Conservation (phyloP, 1,139 yeast genomes). For the Yamadazyma friedrichii region DNA sequence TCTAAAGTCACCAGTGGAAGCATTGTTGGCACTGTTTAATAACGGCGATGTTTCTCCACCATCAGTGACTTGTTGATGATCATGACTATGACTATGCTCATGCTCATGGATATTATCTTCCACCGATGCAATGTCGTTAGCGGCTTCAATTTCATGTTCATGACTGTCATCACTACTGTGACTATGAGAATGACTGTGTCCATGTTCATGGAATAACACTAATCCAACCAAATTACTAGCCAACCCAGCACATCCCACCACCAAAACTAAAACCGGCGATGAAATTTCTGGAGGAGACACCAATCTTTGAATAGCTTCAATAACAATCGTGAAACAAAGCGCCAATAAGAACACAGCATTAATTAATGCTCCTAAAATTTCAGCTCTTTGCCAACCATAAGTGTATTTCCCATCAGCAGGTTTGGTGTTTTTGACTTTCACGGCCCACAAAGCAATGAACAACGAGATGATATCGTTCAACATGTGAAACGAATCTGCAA, state of each 20-base stretch:
- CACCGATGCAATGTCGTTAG: constrained; percentile 30
- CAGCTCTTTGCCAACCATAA: constrained; percentile 97
- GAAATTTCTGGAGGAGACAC: constrained; percentile 75
- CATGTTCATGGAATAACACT: constrained; percentile 88
- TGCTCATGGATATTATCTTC: constrained; percentile 44
- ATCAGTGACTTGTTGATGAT: constrained; percentile 1
- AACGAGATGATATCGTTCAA: constrained; percentile 89
- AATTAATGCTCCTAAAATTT: constrained; percentile 87
- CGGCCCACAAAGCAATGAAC: constrained; percentile 95
- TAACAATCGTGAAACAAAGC: constrained; percentile 83
- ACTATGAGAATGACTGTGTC: constrained; percentile 60
- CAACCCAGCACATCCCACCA: constrained; percentile 83
- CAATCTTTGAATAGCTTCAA: constrained; percentile 90
- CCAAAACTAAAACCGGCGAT: constrained; percentile 75
- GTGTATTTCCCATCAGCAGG: constrained; percentile 88
- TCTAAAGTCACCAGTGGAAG: constrained; percentile 15
- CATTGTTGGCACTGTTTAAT: constrained; percentile 7
- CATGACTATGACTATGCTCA: constrained; percentile 54
- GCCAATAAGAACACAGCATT: constrained; percentile 93
- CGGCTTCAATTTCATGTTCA: constrained; percentile 48
- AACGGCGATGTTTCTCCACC: constrained; percentile 14
- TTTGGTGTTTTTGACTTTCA: constrained; percentile 76
- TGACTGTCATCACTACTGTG: neutral
- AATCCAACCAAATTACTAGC: constrained; percentile 81
- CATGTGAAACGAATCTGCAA: constrained; percentile 98